Conservation (phyloP, 306 rosid species). For the Glycine soja region DNA sequence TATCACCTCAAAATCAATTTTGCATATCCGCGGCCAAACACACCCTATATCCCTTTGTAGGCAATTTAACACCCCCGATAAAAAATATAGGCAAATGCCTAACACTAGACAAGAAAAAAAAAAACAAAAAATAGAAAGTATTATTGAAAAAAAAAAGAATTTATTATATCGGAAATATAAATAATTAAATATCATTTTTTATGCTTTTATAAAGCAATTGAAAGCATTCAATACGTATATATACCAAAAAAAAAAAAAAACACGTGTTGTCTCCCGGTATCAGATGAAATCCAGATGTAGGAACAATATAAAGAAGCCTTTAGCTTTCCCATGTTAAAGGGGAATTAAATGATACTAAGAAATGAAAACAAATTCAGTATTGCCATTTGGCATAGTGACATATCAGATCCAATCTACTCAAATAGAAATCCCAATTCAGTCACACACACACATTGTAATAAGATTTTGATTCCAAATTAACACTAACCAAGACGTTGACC, state of each 20-base stretch:
- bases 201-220: neutral
- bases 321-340: too few relatives aligned
- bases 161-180: neutral
- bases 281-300: conserved; percentile 11
- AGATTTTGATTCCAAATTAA: conserved; percentile 5
- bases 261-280: conserved; percentile 5
- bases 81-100: neutral
- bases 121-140: neutral
- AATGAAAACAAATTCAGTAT: too few relatives aligned
- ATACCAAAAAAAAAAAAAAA: too few relatives aligned
- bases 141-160: neutral
- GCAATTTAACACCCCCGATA: neutral
- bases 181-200: too few relatives aligned
- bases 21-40: neutral
- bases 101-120: neutral
- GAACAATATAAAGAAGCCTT: neutral
- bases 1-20: neutral
- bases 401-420: too few relatives aligned
- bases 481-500: conserved; percentile 13
- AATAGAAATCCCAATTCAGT: conserved; percentile 6
- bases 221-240: neutral
- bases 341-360: too few relatives aligned
- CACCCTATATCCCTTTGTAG: neutral
- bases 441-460: neutral
- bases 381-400: too few relatives aligned